Base-by-base conservation (phyloP, 106 monocot genomes). In the Dioscorea dumetorum region DNA sequence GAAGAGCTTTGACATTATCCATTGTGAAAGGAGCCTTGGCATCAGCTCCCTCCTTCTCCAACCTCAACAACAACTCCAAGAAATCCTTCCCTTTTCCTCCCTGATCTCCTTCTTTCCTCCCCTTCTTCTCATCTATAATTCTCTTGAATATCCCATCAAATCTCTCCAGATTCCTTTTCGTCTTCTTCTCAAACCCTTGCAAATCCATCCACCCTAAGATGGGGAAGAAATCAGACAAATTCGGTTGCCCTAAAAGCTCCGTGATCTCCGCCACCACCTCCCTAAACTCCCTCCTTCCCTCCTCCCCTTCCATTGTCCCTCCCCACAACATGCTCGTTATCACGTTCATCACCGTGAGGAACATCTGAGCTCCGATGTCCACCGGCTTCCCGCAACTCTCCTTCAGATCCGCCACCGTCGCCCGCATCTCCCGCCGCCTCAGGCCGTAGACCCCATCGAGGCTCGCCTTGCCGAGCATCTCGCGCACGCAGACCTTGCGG, bases 291-390 rank as follows among this genome's bases (percentile, higher is more conserved):
- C 49, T 49, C 24, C 33, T 64, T 50, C 63, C 77, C 22, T 68
- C 51, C 54, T 60, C 78, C 17, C 11, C 61, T 48, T 77, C 81
- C 57, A 79, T 23, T 20, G 60, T 72, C 0, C 70, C 77, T 12
- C 91, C 84, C 91, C 91, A 87, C 14, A 82, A 57, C 79, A 78
- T 80, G 65, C 72, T 75, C n/a, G 87, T 84, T 13, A 84, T 52
- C 52, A 78, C 48, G 72, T 90, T 90, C 73, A 86, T 61, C 58
- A 71, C 33, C 18, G 62, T 34, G 19, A 81, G 48, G 60, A 83
- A 90, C 73, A 78, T 66, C 62, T 78, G 58, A 11, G 72, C 64
- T 13, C 86, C 73, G 48, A 88, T n/a, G 22, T 81, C 72, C 12
- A 84, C 66, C 0, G 78, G 49, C 5, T 18, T 1, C 3, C 74